Evolutionary conservation across 495 filamentous ascomycete species (phyloP), one percentile per base, ranked within the genome.

Genomic region (Xylaria curta): DNA sequence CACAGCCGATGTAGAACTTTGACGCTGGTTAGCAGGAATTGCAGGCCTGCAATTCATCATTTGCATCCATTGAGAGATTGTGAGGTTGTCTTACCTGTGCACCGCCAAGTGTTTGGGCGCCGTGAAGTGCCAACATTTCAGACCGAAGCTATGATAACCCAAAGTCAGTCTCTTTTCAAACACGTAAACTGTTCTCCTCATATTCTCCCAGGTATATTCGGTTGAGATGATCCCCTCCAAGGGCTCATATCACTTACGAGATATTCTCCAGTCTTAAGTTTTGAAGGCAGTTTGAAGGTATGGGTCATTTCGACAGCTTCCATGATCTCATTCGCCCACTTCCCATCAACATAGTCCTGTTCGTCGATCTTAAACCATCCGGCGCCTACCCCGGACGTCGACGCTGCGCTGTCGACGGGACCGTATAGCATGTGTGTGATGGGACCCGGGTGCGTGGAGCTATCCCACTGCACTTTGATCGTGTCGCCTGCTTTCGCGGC

Each of bases 381-480:
- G 17, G 72, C 74, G 8, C 75, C 74, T 24, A 71, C 38, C 31
- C 79, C 80, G 1, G 79, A 78, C 13, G 79, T 72, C 31, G 70
- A 62, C 15, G 76, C 67, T 15, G 78, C 80, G 59, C 77, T 73
- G 24, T 66, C 63, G 10, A 82, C 78, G 58, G 58, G 58, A 2
- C 58, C 58, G 33, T 60, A 60, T n/a, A 60, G 58, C 58, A 62
- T 79, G 79, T 82, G 80, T n/a, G 75, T 76, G 60, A 82, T 82
- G 24, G 80, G 80, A 6, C 79, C 78, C n/a, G 79, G 79, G 53
- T 82, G 80, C 15, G 66, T 65, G 13, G 78, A 80, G 2, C 71
- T 69, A 40, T 82, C 80, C 80, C 79, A 82, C 0, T 77, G 74
- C 9, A 82, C 80, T 0, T 76, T 81, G 44, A 82, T 79, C 58